Conservation (phyloP, 371 early-diverging fungal species). For the Mortierella sp. region DNA sequence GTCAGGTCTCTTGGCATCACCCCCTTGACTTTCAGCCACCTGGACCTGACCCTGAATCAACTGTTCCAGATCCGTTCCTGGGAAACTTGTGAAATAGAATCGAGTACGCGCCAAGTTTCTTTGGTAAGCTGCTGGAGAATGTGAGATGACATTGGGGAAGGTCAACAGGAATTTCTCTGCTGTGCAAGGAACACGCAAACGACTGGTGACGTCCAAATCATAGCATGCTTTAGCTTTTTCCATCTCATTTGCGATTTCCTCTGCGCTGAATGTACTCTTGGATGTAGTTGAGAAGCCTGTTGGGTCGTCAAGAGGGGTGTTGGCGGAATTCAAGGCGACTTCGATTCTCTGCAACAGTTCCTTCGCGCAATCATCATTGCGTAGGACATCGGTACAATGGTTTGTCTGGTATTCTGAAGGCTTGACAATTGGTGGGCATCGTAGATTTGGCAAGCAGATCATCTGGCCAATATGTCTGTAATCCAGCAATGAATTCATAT, state of each 20-base stretch:
- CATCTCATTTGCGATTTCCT: slow-evolving; percentile 17
- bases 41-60: neutral
- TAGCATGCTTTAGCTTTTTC: slow-evolving; percentile 13
- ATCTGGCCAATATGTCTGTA: slow-evolving; percentile 47
- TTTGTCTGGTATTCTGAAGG: slow-evolving; percentile 44
- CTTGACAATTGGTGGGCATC: slow-evolving; percentile 20
- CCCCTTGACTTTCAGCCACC: too few relatives aligned
- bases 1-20: too few relatives aligned
- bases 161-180: slow-evolving; percentile 39
- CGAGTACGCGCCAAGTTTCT: slow-evolving; percentile 37
- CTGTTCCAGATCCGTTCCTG: slow-evolving; percentile 16
- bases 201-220: slow-evolving; percentile 16
- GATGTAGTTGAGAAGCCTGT: neutral
- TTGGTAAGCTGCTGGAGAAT: slow-evolving; percentile 40
- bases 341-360: slow-evolving; percentile 24
- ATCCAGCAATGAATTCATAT: slow-evolving; percentile 38
- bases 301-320: neutral
- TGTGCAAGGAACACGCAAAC: slow-evolving; percentile 34
- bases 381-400: slow-evolving; percentile 20
- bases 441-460: slow-evolving; percentile 23
- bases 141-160: slow-evolving; percentile 40
- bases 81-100: slow-evolving; percentile 41
- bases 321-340: neutral
- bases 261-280: slow-evolving; percentile 4
- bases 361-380: slow-evolving; percentile 5